These are phyloP conservation scores for Phaeosphaeria sp. DNA, from an alignment of 2,329 filamentous ascomycete genomes.

Conservation along the genomic window DNA sequence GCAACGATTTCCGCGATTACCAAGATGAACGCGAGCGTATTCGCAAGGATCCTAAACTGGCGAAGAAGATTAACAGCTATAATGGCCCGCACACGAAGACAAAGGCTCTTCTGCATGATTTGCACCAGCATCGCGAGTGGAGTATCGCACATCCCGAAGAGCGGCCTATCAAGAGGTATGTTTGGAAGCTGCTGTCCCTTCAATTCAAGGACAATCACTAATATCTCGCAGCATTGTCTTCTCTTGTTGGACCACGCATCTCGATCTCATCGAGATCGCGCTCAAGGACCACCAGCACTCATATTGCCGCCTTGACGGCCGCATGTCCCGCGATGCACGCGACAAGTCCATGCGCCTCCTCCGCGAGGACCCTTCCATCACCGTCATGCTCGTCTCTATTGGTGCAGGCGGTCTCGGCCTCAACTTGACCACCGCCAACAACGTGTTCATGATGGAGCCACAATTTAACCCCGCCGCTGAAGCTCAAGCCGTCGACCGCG, in stretches of 20 bases:
- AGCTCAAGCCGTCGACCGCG: slow-evolving; percentile 90
- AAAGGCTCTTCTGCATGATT: slow-evolving; percentile 75
- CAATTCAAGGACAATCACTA: background rate
- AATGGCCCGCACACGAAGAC: slow-evolving; percentile 92
- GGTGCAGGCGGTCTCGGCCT: slow-evolving; percentile 90
- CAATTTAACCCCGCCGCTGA: slow-evolving; percentile 97
- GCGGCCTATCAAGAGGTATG: slow-evolving; percentile 75
- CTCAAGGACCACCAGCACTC: slow-evolving; percentile 70
- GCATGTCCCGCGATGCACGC: slow-evolving; percentile 78
- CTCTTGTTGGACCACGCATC: slow-evolving; percentile 92
- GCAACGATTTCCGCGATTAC: slow-evolving; percentile 59
- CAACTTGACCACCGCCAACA: slow-evolving; percentile 84
- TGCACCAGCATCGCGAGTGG: slow-evolving; percentile 69
- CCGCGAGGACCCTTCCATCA: slow-evolving; percentile 71
- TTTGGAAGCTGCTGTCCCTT: background rate
- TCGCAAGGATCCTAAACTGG: slow-evolving; percentile 60
- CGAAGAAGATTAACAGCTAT: slow-evolving; percentile 72
- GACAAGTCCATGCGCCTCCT: slow-evolving; percentile 79
- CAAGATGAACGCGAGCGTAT: slow-evolving; percentile 63
- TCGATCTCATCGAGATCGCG: slow-evolving; percentile 89
- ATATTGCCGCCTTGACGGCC: slow-evolving; percentile 86
- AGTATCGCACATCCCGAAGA: slow-evolving; percentile 68
- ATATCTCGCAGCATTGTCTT: slow-evolving; percentile 73
- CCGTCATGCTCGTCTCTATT: slow-evolving; percentile 89
- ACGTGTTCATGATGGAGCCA: slow-evolving; percentile 96